Evolutionary conservation across 176 grass and related monocot genomes (phyloP), one percentile per base, ranked within the genome.

Genomic region (Triticum dicoccoides): DNA sequence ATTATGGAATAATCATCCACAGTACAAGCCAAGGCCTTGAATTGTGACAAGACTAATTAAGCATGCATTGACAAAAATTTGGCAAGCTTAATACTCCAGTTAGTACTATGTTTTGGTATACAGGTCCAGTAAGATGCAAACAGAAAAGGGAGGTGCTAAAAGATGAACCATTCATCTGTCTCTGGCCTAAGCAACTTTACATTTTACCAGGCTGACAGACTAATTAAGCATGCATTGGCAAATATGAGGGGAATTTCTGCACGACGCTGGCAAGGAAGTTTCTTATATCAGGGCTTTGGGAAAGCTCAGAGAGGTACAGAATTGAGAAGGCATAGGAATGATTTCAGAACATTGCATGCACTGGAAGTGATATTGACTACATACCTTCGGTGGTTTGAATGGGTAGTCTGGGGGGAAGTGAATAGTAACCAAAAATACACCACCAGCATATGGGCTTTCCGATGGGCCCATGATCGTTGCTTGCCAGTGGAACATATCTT

Each of bases 341-440:
- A 69, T 72, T 32, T 61, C n/a, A 33, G n/a, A 61, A 44, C 10
- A 39, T 21, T 27, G 25, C 11, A 9, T 76, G 15, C 52, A 75
- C 21, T 18, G 29, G 29, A 30, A 30, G 29, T 30, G 29, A 30
- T 30, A 2, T 30, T 21, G 20, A 41, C 13, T 23, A 0, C 51
- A 80, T 77, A 91, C 89, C 85, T 91, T 91, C 8, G 89, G 89
- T 52, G 89, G 89, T 76, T 91, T 91, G 82, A 91, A 91, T 10
- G 89, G 89, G 78, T 91, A 91, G 69, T 91, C 89, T 3, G 89
- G 89, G n/a, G 89, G 89, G 5, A 91, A 91, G 81, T 91, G 89
- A 61, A 91, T 91, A 7, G 89, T 77, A 67, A 91, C 85, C 81
- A 91, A 85, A 64, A 91, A 91, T 37, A 91, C 89, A 0, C 89